These are phyloP conservation scores for Cylindrodendrum hubeiense DNA, from an alignment of 2,329 filamentous ascomycete species.

Conservation along the genomic window DNA sequence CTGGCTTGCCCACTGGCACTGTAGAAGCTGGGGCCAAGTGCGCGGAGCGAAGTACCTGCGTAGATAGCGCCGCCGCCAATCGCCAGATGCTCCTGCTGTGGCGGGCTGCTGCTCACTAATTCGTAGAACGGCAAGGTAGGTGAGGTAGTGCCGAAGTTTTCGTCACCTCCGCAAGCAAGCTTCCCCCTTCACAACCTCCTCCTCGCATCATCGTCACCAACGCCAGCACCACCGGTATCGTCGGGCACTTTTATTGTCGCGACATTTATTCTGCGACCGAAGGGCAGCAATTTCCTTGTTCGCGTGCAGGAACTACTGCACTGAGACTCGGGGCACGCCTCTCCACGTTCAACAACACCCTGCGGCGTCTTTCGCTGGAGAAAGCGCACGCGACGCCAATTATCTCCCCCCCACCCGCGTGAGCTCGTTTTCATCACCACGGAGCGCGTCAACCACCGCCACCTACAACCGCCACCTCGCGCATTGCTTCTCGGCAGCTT, in stretches of 20 bases:
- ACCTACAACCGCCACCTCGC: slow-evolving; percentile 12
- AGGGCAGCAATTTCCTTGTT: background rate
- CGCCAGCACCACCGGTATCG: background rate
- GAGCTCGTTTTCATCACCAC: slow-evolving; percentile 20
- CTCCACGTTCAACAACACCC: slow-evolving; percentile 9
- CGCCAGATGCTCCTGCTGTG: slow-evolving; percentile 13
- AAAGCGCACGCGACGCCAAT: slow-evolving; percentile 25
- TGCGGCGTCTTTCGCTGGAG: slow-evolving; percentile 1
- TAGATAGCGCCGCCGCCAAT: background rate
- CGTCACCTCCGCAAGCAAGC: slow-evolving; percentile 22
- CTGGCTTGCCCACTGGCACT: background rate
- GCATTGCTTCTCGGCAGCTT: slow-evolving; percentile 7
- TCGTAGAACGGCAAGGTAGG: slow-evolving; percentile 8
- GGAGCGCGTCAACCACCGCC: slow-evolving; percentile 18
- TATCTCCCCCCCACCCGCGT: slow-evolving; percentile 21
- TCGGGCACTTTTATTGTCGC: background rate
- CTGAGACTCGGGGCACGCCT: background rate
- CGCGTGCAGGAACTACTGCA: slow-evolving; percentile 7
- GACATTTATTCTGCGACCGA: background rate
- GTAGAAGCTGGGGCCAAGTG: slow-evolving; percentile 7
- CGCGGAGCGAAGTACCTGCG: slow-evolving; percentile 4
- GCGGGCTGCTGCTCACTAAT: slow-evolving; percentile 15
- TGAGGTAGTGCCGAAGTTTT: slow-evolving; percentile 21
- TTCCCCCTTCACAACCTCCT: slow-evolving; percentile 28
- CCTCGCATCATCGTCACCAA: slow-evolving; percentile 40